Base-by-base conservation (phyloP, 1,284 basidiomycete genomes). In the Ganoderma multipileum region DNA sequence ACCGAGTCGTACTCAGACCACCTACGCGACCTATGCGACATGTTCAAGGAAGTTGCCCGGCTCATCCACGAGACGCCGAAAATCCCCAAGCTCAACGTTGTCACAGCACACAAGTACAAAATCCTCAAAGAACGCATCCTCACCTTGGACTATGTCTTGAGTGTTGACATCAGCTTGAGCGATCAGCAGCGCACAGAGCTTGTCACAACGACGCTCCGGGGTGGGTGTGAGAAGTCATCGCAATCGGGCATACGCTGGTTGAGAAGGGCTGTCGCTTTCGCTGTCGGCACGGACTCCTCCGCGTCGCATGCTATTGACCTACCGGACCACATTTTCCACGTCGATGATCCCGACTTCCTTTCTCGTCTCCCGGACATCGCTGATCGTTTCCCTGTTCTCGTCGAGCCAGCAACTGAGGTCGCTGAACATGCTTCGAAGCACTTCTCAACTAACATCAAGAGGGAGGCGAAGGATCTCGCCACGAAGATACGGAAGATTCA, bases 401-500 rank as follows among this genome's bases (percentile, higher is more conserved):
- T 58, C 7, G 58, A 61, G 18, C 23, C 50, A 20, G 60, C 30
- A 1, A 38, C 36, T 9, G 44, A 58, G 4, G 61, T 47, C 6
- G 42, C 16, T 7, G 38, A 18, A 12, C 20, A 30, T 20, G 68
- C 66, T 2, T 4, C 23, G 2, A n/a, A 52, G 26, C 36, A 65
- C 16, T 58, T 72, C 47, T 16, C 2, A 20, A 23, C 41, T 4
- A 18, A 3, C 11, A 30, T 70, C 18, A 70, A 74, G 0, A 73
- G 61, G n/a, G 47, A 65, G 6, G 67, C 67, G 8, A 23, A 70
- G 20, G 66, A 65, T 9, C 20, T 73, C 18, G 59, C 60, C 0
- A 11, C 9, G 3, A 36, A 30, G 2, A 64, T 77, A 6, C 63
- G 71, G 47, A n/a, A 42, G 0, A 65, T 72, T 26, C 82, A 81